Evolutionary conservation across 352 stramenopile species (phyloP).

Genomic region (Phytophthora capsici): DNA sequence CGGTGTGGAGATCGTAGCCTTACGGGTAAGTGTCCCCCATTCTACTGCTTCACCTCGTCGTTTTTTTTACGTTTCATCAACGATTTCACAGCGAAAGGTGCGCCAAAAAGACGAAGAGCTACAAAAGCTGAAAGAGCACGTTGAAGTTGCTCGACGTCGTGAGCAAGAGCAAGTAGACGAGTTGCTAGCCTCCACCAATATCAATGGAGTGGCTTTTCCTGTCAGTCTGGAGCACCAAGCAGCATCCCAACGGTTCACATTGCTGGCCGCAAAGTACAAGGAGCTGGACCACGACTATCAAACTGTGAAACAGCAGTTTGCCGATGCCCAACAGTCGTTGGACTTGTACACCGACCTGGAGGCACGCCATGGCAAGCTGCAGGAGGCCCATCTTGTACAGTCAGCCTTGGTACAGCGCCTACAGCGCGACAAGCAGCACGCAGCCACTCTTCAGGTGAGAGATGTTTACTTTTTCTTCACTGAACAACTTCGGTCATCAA

Average conservation of each 20-base stretch:
- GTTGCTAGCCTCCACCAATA: conserved; percentile 28
- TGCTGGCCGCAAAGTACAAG: conserved; percentile 71
- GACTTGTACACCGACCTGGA: conserved; percentile 51
- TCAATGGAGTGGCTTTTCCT: conserved; percentile 12
- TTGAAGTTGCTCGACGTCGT: conserved; percentile 40
- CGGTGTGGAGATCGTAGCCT: conserved; percentile 62
- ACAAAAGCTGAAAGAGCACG: conserved; percentile 38
- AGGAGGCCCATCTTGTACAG: conserved; percentile 77
- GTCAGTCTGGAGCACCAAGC: conserved; percentile 17
- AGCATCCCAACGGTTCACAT: conserved; percentile 58
- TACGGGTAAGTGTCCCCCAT: conserved; percentile 43
- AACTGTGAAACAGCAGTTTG: conserved; percentile 41
- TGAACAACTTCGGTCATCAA: background rate
- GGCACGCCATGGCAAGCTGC: conserved; percentile 57
- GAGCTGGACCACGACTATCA: conserved; percentile 59
- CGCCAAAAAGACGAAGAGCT: conserved; percentile 55
- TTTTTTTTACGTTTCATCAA: background rate
- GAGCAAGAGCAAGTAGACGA: conserved; percentile 52
- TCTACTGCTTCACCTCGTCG: background rate
- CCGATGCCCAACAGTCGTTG: conserved; percentile 38
- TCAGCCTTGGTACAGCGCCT: conserved; percentile 68
- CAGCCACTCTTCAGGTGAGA: conserved; percentile 53
- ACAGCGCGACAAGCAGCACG: conserved; percentile 70
- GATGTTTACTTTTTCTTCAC: background rate
- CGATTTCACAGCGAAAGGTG: conserved; percentile 49